Conservation (phyloP, 129 eudicot species). For the Sambucus nigra region DNA sequence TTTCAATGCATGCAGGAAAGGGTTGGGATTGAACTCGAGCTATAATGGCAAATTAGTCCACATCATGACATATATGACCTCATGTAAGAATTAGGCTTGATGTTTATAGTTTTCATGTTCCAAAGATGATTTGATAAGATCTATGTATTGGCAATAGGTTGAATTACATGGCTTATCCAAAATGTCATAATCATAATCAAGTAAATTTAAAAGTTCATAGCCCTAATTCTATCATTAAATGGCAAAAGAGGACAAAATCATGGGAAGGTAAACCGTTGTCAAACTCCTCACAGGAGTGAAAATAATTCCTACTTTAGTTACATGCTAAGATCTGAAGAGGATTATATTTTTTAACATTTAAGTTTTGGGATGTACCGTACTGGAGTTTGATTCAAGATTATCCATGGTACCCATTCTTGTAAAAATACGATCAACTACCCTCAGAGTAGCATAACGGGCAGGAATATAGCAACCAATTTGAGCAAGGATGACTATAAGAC, state of each 20-base stretch:
- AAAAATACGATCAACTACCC: constrained; percentile 91
- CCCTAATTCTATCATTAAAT: background rate
- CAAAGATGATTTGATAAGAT: too few species aligned
- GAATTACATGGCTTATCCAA: background rate
- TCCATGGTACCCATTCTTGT: constrained; percentile 97
- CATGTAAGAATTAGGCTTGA: too few species aligned
- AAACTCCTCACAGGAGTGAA: background rate
- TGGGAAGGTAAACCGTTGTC: background rate
- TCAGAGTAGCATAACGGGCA: constrained; percentile 80
- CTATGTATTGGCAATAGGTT: background rate
- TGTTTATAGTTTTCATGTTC: too few species aligned
- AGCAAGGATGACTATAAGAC: constrained; percentile 86
- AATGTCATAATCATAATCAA: background rate
- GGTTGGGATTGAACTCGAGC: too few species aligned
- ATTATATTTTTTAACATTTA: background rate
- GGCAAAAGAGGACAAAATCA: background rate
- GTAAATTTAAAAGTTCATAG: background rate
- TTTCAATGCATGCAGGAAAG: too few species aligned
- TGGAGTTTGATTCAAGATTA: constrained; percentile 94
- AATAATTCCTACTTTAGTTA: background rate
- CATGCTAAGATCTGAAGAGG: background rate
- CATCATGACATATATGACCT: too few species aligned
- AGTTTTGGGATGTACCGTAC: constrained; percentile 55
- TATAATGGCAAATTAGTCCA: too few species aligned
- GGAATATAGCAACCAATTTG: constrained; percentile 99